Base-by-base conservation (phyloP, 1,284 basidiomycete species). In the Phylloboletellus chloephorus region DNA sequence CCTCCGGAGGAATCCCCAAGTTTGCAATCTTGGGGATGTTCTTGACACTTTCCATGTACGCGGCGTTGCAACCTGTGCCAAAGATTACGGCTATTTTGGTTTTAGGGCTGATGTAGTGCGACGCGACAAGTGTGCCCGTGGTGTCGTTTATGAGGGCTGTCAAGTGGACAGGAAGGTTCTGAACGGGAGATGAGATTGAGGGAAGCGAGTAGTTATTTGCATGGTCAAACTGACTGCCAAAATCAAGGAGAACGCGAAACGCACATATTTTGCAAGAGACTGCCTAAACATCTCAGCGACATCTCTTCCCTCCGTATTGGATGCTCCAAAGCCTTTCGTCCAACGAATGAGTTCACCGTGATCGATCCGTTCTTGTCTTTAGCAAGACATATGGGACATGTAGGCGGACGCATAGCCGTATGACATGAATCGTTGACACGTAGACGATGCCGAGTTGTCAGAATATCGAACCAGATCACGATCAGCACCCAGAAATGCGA, bases 51-150 rank as follows among this genome's bases (percentile, higher is more conserved):
- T 98, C 95, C 88, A 93, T 92, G 61, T 94, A 95, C 4, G 95
- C 95, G 0, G 95, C 96, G 64, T 98, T 98, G 64, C 95, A 98
- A 1, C 95, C 95, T 2, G 95, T 98, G 26, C 95, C 96, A 55
- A 98, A 96, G 60, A 98, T 98, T 61, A 90, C 87, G 2, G 91
- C 94, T 51, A 97, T 95, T 61, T 88, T 87, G 28, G 94, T 96
- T 52, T 68, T 71, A 2, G 88, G 86, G 60, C 91, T 88, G 52
- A 98, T 93, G 56, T 98, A 98, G 69, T 91, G 87, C 5, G 93
- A 97, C 5, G 95, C 95, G 53, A 98, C 93, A 24, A 98, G 78
- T 3, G 94, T 96, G 38, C 94, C 94, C 1, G 95, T 98, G 0
- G 95, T 98, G 67, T 98, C 95, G 65, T 97, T 98, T 65, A 95